Percentiles rank a stretch among this genome's conserved stretches.
Evolutionary conservation across 805 yeast genomes (phyloP).

Genomic region (Alloascoidea hylecoeti): DNA sequence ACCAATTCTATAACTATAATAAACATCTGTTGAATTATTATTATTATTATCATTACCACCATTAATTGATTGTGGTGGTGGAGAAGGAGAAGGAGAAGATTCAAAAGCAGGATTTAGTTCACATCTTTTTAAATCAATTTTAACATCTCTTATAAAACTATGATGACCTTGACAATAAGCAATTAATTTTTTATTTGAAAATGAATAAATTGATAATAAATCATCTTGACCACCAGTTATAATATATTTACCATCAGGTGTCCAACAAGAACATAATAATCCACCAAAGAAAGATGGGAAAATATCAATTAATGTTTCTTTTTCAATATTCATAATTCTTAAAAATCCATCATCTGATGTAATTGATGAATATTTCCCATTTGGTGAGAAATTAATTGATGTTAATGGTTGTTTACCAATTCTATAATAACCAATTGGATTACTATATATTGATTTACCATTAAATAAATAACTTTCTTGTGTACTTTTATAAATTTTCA

Average conservation of each 20-base stretch:
- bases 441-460: conserved; percentile 12
- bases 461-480: conserved; percentile 3
- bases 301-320: conserved; percentile 32
- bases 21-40: conserved; percentile 22
- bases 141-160: conserved; percentile 34
- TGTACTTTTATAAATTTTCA: conserved; percentile 4
- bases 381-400: conserved; percentile 26
- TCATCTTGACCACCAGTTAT: conserved; percentile 45
- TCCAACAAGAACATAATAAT: conserved; percentile 32
- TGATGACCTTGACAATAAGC: conserved; percentile 33
- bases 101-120: conserved; percentile 13
- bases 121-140: conserved; percentile 25
- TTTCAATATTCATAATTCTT: conserved; percentile 35
- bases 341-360: conserved; percentile 55
- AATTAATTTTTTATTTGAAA: conserved; percentile 14
- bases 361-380: conserved; percentile 26
- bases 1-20: conserved; percentile 30
- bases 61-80: neutral
- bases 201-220: conserved; percentile 27
- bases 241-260: conserved; percentile 35
- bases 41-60: conserved; percentile 13
- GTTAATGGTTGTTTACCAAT: conserved; percentile 49
- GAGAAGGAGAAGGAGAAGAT: neutral
- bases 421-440: conserved; percentile 49
- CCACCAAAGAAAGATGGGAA: conserved; percentile 59